Evolutionary conservation across 495 filamentous ascomycete species (phyloP), one percentile per base, ranked within the genome.

Genomic region (Penicillium coffeae): DNA sequence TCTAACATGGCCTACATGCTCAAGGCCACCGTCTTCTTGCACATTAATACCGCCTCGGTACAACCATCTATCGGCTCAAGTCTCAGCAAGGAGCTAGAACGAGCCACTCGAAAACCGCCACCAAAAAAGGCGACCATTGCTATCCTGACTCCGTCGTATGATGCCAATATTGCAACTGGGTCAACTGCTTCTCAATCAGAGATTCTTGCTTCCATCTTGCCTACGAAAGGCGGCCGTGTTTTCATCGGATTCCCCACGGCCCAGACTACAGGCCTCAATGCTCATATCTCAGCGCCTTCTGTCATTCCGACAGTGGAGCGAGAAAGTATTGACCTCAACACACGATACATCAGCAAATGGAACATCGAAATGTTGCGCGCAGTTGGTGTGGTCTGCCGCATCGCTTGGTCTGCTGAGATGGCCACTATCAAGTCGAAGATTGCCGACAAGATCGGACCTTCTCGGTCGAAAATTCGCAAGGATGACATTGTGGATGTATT

Each of bases 241-340:
- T 99, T 96, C 62, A 99, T 99, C 57, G 94, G 94, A 1, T 97
- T 97, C 64, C 92, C 93, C 19, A 99, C 94, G 3, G 87, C 88
- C 38, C 94, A 99, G 68, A 99, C 94, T 1, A 99, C 94, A 2
- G 90, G 90, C 20, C 83, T 91, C 10, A 87, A 90, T 25, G 88
- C 90, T 56, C 94, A 99, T 68, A 86, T 99, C n/a, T 96, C 90
- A n/a, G 94, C 94, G 1, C 91, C 91, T 6, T 96, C 92, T 13
- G 85, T 97, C 33, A 97, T 99, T 52, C 94, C 94, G 2, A 99
- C 94, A 0, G 94, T 97, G n/a, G 94, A 99, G 71, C 82, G 94
- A 46, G 94, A 99, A 65, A 90, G 86, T 42, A 95, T 97, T 37
- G 94, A 99, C 61, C 76, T 99, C 43, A 97, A 97, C 67, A 93